These are phyloP conservation scores for Pseudomassariella vexata DNA, from an alignment of 2,329 filamentous ascomycete genomes.

Conservation along the genomic window DNA sequence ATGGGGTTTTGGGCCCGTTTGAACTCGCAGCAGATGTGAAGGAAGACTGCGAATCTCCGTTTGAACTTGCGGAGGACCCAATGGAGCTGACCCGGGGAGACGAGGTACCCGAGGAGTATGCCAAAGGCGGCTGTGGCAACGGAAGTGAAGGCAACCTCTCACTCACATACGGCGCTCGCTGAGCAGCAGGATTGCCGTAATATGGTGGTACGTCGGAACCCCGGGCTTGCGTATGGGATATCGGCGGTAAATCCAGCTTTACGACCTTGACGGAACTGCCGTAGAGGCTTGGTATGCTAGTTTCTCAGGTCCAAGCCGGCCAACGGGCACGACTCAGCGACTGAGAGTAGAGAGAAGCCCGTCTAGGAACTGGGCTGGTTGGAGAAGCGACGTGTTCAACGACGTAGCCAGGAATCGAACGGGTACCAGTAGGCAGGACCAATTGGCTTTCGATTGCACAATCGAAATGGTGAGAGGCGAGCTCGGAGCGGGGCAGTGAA, in stretches of 20 bases:
- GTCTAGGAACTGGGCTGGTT: not conserved
- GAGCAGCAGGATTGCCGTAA: constrained; percentile 61
- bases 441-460: constrained; percentile 1
- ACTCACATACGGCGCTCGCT: constrained; percentile 62
- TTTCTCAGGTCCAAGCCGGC: constrained; percentile 1
- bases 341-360: not conserved
- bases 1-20: constrained; percentile 71
- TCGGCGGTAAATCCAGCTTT: constrained; percentile 92
- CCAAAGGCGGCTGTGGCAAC: constrained; percentile 62
- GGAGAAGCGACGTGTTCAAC: too few species aligned
- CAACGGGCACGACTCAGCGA: constrained; percentile 4
- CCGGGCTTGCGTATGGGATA: constrained; percentile 77
- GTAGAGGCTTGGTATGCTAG: constrained; percentile 8
- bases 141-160: constrained; percentile 69
- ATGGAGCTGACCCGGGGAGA: constrained; percentile 74
- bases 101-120: constrained; percentile 65
- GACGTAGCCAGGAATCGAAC: too few species aligned
- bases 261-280: constrained; percentile 53
- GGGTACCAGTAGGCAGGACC: not conserved
- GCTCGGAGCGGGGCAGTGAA: not conserved
- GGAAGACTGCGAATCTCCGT: constrained; percentile 47
- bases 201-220: constrained; percentile 63
- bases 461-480: not conserved
- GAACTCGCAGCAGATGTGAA: constrained; percentile 51
- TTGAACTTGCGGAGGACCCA: constrained; percentile 50